Conservation (phyloP, 2,329 filamentous ascomycete genomes). For the Calonectria hongkongensis region DNA sequence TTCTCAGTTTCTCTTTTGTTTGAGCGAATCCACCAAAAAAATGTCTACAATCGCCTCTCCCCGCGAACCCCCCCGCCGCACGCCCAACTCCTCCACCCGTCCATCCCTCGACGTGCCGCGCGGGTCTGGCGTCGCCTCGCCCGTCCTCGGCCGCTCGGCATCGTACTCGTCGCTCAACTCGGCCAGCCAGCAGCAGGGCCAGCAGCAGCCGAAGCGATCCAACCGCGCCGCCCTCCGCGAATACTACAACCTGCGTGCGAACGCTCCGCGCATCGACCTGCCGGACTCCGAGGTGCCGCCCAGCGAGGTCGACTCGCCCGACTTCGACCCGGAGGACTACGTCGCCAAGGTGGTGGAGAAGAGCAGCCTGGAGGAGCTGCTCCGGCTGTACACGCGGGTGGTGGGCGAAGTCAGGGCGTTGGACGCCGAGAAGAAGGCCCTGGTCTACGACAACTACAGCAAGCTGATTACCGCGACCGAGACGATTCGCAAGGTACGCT, state of each 20-base stretch:
- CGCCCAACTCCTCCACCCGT: conserved; percentile 84
- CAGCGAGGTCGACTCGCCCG: conserved; percentile 82
- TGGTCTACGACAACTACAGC: conserved; percentile 99
- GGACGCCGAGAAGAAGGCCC: conserved; percentile 95
- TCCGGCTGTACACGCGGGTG: conserved; percentile 82
- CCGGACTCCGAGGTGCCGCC: conserved; percentile 75
- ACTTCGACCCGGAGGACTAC: conserved; percentile 84
- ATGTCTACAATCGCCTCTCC: conserved; percentile 82
- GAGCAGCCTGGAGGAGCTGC: conserved; percentile 79
- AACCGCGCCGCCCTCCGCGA: conserved; percentile 93
- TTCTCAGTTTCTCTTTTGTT: conserved; percentile 21
- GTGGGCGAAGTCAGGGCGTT: conserved; percentile 89
- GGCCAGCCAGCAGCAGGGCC: conserved; percentile 31
- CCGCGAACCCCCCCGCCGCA: conserved; percentile 73
- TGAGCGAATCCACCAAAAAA: conserved; percentile 53
- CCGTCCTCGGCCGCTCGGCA: conserved; percentile 57
- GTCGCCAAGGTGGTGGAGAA: conserved; percentile 77
- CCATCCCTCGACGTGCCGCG: conserved; percentile 80
- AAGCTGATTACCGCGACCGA: conserved; percentile 98
- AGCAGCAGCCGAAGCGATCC: conserved; percentile 71
- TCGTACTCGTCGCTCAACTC: conserved; percentile 38
- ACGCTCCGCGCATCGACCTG: conserved; percentile 65
- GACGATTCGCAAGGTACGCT: conserved; percentile 86
- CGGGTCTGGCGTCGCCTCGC: conserved; percentile 75
- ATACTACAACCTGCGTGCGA: conserved; percentile 86